phyloP scores from a whole-genome alignment of 2,329 filamentous ascomycete genomes.

The Fusarium globosum region DNA sequence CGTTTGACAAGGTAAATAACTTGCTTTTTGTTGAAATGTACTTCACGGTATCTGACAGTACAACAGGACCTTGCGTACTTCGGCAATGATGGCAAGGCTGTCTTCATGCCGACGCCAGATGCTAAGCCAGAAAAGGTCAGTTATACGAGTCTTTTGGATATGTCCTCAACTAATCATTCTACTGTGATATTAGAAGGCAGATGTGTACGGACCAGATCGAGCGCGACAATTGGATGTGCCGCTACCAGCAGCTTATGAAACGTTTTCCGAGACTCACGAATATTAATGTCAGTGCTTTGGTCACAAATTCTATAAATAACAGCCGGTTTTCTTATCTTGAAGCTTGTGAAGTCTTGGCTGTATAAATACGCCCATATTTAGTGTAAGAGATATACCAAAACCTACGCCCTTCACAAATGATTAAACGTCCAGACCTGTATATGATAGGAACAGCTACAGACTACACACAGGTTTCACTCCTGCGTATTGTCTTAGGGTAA shows the following conservation, averaged over 20 bases:
- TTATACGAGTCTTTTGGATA: rapidly evolving
- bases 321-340: rapidly evolving
- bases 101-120: background rate
- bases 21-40: rapidly evolving
- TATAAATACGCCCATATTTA: rapidly evolving
- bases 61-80: background rate
- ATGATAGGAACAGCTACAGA: no score
- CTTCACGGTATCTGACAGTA: rapidly evolving
- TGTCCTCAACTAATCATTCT: rapidly evolving
- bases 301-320: no score
- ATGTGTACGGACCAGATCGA: background rate
- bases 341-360: rapidly evolving
- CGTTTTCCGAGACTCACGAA: background rate
- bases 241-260: background rate
- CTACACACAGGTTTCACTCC: rapidly evolving
- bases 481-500: background rate
- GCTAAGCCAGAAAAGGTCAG: background rate
- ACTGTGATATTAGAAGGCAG: background rate
- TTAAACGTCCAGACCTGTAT: rapidly evolving
- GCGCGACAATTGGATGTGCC: background rate
- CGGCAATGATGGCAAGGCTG: background rate
- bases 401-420: no score
- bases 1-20: background rate
- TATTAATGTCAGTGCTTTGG: background rate
- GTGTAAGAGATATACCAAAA: no score